These are phyloP conservation scores for Parmelia sp. DNA, from an alignment of 495 filamentous ascomycete genomes.

Conservation along the genomic window DNA sequence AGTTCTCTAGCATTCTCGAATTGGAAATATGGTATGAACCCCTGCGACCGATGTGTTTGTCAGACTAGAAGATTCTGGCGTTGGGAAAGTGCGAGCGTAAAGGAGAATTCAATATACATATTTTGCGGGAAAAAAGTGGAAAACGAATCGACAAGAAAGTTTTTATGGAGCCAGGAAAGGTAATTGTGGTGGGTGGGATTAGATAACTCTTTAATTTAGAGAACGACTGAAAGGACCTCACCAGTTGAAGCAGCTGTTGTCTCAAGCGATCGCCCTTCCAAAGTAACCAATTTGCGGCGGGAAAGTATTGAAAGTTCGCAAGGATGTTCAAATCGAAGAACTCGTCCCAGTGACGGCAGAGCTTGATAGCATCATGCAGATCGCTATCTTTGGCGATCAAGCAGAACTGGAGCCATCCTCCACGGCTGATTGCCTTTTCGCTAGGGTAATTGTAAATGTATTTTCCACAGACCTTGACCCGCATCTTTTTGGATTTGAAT, in stretches of 20 bases:
- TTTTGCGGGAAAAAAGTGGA: not conserved
- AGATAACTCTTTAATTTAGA: not conserved
- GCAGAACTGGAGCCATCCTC: constrained; percentile 51
- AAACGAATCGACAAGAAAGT: not conserved
- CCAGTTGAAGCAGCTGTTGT: constrained; percentile 38
- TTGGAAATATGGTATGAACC: constrained; percentile 41
- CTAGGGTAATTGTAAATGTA: constrained; percentile 52
- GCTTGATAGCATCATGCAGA: constrained; percentile 40
- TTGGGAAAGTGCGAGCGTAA: no score
- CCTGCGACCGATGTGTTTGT: constrained; percentile 22
- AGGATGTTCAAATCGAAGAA: constrained; percentile 46
- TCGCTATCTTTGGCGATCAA: constrained; percentile 46
- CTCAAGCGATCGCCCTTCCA: constrained; percentile 36
- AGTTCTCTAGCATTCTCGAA: constrained; percentile 31
- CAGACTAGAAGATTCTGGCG: not conserved
- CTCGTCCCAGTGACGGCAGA: constrained; percentile 51
- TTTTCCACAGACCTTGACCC: constrained; percentile 45
- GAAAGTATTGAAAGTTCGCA: constrained; percentile 45
- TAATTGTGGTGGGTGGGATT: not conserved
- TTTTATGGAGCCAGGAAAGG: not conserved
- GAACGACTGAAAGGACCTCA: constrained; percentile 19
- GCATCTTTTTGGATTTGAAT: constrained; percentile 32
- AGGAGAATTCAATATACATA: no score
- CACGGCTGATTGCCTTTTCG: constrained; percentile 43
- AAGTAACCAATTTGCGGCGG: constrained; percentile 40